Evolutionary conservation across 1,284 basidiomycete species (phyloP).

Genomic region (Ceratobasidium sp.): DNA sequence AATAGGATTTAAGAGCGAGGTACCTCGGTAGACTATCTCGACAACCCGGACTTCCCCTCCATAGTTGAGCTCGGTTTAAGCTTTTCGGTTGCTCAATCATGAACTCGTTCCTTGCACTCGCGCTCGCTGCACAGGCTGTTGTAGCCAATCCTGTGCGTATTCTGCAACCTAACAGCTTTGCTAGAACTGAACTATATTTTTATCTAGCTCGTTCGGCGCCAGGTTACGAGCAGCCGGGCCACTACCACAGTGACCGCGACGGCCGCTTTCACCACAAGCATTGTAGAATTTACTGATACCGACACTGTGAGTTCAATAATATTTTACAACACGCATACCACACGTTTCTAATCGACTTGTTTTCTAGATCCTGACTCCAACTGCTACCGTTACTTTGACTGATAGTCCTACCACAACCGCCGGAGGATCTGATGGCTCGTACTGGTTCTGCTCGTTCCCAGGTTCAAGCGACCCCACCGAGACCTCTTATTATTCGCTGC

Average conservation of each 20-base stretch:
- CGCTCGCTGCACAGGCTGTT: constrained; percentile 30
- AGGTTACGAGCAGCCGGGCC: not conserved
- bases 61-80: not conserved
- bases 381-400: not conserved
- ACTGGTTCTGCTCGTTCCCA: constrained; percentile 26
- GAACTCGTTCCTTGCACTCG: constrained; percentile 28
- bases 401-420: not conserved
- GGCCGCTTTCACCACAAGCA: not conserved
- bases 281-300: not conserved
- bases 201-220: not conserved
- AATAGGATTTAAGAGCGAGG: not conserved
- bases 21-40: not conserved
- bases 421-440: not conserved
- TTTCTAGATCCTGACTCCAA: not conserved
- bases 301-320: not conserved
- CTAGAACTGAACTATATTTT: not conserved
- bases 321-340: not conserved
- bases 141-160: constrained; percentile 26
- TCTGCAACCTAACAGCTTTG: not conserved
- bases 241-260: not conserved
- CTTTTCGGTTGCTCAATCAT: not conserved
- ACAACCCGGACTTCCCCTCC: not conserved
- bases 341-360: not conserved
- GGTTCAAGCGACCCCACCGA: not conserved
- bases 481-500: not conserved